Percentiles rank a stretch among this genome's conserved stretches.
phyloP scores from a whole-genome alignment of 2,329 filamentous ascomycete genomes.

The Albifimbria verrucaria region DNA sequence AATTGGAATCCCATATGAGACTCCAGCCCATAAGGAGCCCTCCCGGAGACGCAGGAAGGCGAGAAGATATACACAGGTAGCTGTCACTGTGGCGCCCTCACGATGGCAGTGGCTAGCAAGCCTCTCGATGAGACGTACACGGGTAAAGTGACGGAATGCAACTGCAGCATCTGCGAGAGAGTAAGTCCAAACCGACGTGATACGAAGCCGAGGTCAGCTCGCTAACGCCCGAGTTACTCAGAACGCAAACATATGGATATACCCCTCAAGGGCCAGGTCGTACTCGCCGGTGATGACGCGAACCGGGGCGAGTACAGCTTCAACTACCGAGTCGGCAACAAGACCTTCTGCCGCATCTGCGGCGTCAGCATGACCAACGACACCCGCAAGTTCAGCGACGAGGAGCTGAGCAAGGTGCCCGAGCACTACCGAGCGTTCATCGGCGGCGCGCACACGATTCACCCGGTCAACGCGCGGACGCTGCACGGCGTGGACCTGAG shows the following conservation, averaged over 20 bases:
- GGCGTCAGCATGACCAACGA: constrained; percentile 40
- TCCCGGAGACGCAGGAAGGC: constrained; percentile 34
- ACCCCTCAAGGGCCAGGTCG: constrained; percentile 37
- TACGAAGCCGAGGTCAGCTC: not conserved
- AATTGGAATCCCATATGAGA: constrained; percentile 27
- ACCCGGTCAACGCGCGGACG: constrained; percentile 36
- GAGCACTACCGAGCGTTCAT: constrained; percentile 18
- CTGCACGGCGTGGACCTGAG: constrained; percentile 5
- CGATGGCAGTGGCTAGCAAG: constrained; percentile 37
- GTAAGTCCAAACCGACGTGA: constrained; percentile 22
- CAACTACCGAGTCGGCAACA: constrained; percentile 24
- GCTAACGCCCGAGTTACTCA: constrained; percentile 15
- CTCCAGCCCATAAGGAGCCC: constrained; percentile 35
- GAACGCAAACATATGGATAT: constrained; percentile 43
- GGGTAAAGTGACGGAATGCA: constrained; percentile 37
- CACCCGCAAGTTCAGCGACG: constrained; percentile 25
- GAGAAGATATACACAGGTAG: constrained; percentile 43
- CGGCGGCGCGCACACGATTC: constrained; percentile 5
- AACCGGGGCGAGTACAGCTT: constrained; percentile 38
- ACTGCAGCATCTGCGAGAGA: constrained; percentile 48
- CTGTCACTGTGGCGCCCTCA: constrained; percentile 52
- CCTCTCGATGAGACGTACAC: constrained; percentile 36
- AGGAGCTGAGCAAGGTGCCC: constrained; percentile 29
- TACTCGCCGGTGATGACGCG: constrained; percentile 33
- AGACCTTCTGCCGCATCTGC: constrained; percentile 48